These are phyloP conservation scores for Entomortierella parvispora DNA, from an alignment of 192 early-diverging fungal species.

Conservation along the genomic window DNA sequence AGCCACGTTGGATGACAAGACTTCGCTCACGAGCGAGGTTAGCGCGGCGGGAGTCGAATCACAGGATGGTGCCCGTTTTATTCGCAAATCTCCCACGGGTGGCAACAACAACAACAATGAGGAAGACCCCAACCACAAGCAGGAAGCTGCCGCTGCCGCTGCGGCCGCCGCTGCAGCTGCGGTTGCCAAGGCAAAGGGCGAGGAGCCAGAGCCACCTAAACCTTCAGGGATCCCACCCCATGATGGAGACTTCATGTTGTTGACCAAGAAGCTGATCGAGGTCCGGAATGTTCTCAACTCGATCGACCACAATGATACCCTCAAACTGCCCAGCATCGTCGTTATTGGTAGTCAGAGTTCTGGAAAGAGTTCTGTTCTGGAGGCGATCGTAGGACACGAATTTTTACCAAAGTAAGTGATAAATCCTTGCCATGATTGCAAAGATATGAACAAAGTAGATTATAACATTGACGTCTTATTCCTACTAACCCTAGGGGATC, in stretches of 20 bases:
- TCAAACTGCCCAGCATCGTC: slow-evolving; percentile 90
- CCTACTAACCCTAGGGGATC: slow-evolving; percentile 57
- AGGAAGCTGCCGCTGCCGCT: slow-evolving; percentile 43
- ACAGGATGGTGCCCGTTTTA: slow-evolving; percentile 48
- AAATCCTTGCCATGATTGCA: too few relatives aligned
- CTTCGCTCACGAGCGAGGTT: slow-evolving; percentile 18
- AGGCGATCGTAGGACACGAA: slow-evolving; percentile 87
- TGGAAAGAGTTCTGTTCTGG: slow-evolving; percentile 87
- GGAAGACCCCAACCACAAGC: slow-evolving; percentile 28
- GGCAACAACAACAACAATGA: slow-evolving; percentile 31
- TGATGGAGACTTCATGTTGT: slow-evolving; percentile 83
- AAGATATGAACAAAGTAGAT: not conserved
- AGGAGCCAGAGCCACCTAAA: slow-evolving; percentile 59
- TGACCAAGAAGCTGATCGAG: slow-evolving; percentile 96
- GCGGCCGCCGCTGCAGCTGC: slow-evolving; percentile 58
- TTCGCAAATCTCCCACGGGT: slow-evolving; percentile 29
- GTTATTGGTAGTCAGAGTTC: slow-evolving; percentile 89
- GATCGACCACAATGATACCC: slow-evolving; percentile 78
- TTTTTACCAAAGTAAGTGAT: slow-evolving; percentile 82
- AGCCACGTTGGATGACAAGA: slow-evolving; percentile 49
- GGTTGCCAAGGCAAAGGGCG: slow-evolving; percentile 32
- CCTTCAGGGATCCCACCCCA: slow-evolving; percentile 61
- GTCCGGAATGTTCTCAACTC: slow-evolving; percentile 93
- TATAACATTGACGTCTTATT: slow-evolving; percentile 1
- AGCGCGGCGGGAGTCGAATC: not conserved